Evolutionary conservation across 2,329 filamentous ascomycete species (phyloP), one percentile per base, ranked within the genome.

Genomic region (Hypoxylon sp.): DNA sequence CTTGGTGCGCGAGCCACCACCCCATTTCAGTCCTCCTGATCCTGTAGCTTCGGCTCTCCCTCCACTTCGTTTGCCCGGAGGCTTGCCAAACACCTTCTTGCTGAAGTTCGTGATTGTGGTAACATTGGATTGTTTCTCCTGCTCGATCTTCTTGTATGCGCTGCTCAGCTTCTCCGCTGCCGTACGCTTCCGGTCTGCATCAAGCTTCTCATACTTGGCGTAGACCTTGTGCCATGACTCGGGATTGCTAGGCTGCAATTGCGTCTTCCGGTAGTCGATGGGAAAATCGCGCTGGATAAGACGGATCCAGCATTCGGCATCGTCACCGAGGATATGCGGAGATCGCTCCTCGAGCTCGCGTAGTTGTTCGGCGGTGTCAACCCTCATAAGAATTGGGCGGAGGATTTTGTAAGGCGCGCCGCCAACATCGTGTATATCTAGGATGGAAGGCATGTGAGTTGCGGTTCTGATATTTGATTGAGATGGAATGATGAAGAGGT

Each of bases 261-360:
- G 85, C 73, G 90, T 87, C 47, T 80, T 79, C 43, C 88, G 82
- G 67, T 79, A 78, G 76, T 88, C 89, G 58, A 86, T 80, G 1
- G 88, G 88, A 65, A 97, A 91, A 71, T 97, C 89, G 49, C 88
- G 87, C 53, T 87, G 85, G 76, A 98, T 95, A 72, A 97, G 86
- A 26, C 86, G 85, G 43, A 87, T 79, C 94, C 94, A 97, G 64
- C 94, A 81, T 70, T 93, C 90, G 19, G 81, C 84, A 39, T 89
- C 89, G 58, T 91, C 82, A 37, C 87, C 87, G 64, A 86, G 82
- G 53, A 97, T 84, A 67, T 97, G 92, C 0, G 93, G 91, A 4
- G 89, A 94, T 73, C 89, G 88, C 52, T 84, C 65, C 78, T 97
- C 94, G 61, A 97, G 84, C 59, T 84, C 74, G 71, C 87, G 89